Conservation (phyloP, 257 asterid genomes). For the Solanum neorickii region DNA sequence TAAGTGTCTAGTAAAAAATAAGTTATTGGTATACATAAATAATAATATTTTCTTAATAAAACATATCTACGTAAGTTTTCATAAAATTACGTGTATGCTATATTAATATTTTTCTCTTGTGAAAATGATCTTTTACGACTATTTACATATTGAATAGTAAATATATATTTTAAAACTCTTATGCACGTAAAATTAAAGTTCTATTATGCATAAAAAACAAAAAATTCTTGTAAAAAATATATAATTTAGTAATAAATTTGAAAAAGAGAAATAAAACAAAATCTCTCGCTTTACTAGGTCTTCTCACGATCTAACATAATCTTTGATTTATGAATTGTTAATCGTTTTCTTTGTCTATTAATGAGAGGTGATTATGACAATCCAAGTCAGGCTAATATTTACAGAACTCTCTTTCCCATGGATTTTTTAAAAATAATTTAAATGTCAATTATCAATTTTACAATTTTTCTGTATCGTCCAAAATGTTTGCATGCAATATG, state of each 20-base stretch:
- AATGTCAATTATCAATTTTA: neutral
- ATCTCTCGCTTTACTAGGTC: neutral
- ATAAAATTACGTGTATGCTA: neutral
- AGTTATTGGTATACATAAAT: too few relatives aligned
- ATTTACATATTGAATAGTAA: too few relatives aligned
- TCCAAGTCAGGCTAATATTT: neutral
- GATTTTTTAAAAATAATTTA: slow-evolving; percentile 1
- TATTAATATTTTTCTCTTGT: too few relatives aligned
- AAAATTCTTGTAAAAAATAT: too few relatives aligned
- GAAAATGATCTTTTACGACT: too few relatives aligned
- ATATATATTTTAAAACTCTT: too few relatives aligned
- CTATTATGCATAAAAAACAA: neutral
- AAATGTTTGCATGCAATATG: neutral
- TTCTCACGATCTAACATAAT: neutral
- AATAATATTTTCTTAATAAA: too few relatives aligned
- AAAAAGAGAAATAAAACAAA: neutral
- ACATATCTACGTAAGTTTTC: too few relatives aligned
- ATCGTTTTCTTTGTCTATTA: neutral
- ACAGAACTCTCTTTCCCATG: neutral
- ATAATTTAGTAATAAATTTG: too few relatives aligned
- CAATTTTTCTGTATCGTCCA: neutral
- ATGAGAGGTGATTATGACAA: neutral
- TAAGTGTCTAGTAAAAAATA: too few relatives aligned
- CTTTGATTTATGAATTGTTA: neutral
- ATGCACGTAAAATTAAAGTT: neutral